A percentile compares a stretch with the other conserved stretches of the same genome.
Conservation (phyloP, 306 rosid genomes). For the Castanea sativa region DNA sequence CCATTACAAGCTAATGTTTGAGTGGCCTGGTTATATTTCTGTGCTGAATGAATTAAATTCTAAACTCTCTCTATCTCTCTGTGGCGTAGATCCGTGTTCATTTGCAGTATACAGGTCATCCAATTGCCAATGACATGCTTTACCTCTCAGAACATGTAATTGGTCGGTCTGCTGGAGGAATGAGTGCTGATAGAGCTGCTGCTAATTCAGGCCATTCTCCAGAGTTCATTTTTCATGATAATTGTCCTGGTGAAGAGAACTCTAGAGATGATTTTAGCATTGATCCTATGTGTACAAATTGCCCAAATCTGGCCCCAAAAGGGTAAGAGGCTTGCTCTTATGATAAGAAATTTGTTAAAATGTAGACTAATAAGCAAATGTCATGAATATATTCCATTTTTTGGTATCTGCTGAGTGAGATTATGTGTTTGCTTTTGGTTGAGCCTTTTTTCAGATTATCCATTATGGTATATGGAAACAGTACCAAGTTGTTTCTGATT, state of each 20-base stretch:
- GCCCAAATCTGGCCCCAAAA: constrained; percentile 80
- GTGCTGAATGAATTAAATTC: neutral
- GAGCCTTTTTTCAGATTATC: neutral
- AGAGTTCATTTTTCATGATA: constrained; percentile 30
- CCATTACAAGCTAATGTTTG: neutral
- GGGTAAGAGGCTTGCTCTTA: constrained; percentile 49
- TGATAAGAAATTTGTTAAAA: constrained; percentile 4
- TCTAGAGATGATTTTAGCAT: constrained; percentile 47
- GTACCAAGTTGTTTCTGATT: constrained; percentile 1
- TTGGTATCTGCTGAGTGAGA: neutral
- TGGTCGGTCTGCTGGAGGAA: constrained; percentile 41
- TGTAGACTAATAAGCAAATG: neutral
- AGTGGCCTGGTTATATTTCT: neutral
- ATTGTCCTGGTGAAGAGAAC: constrained; percentile 36
- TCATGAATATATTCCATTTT: neutral
- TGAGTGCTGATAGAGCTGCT: constrained; percentile 63
- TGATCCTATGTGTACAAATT: constrained; percentile 89
- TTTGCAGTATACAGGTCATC: constrained; percentile 73
- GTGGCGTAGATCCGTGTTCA: constrained; percentile 79
- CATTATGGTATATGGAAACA: neutral
- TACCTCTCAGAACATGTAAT: constrained; percentile 55
- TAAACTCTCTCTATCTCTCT: neutral
- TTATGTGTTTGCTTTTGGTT: neutral
- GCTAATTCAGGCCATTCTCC: constrained; percentile 31
- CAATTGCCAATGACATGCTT: constrained; percentile 80